Base-by-base conservation (phyloP, 306 rosid species). In the Cicer pinnatifidum region DNA sequence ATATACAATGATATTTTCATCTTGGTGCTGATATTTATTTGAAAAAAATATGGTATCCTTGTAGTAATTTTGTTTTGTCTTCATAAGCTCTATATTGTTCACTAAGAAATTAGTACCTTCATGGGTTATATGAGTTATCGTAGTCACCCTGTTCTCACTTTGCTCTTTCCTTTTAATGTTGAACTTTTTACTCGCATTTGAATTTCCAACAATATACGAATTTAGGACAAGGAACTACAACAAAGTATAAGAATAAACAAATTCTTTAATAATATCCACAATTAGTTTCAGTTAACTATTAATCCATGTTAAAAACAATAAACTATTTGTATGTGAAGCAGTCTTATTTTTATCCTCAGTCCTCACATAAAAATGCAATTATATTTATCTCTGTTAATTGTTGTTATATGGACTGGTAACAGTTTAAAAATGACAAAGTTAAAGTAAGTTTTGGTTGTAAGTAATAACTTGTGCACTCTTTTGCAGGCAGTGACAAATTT, bases 401-500 rank as follows among this genome's bases (percentile, higher is more conserved):
- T 10, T 77, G 37, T 43, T 28, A 23, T 20, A 20, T 23, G 3
- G 28, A 75, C 11, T 52, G 35, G 11, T 11, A 35, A 75, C 39
- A 47, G n/a, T 45, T 75, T 63, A 40, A 39, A 63, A 79, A 70
- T 80, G 16, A 43, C 33, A 7, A 64, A 63, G 67, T 53, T 75
- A 60, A 62, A 43, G 10, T 70, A 53, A 10, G 8, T 16, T 59
- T 23, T 43, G 40, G 48, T 59, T 43, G 66, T 71, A 68, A 72
- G 62, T 28, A 43, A 60, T 75, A 68, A 77, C 57, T 74, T 72
- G 48, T 84, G 23, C 23, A 63, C 59, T 80, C 58, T 11, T 58
- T 76, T 87, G 81, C 87, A 92, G 97, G 95, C 92, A 56, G 95
- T 90, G 76, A 87, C 86, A 54, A 87, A 86, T 80, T 85, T 92